Conservation (phyloP, 1,284 basidiomycete genomes). For the Cerrena zonata region DNA sequence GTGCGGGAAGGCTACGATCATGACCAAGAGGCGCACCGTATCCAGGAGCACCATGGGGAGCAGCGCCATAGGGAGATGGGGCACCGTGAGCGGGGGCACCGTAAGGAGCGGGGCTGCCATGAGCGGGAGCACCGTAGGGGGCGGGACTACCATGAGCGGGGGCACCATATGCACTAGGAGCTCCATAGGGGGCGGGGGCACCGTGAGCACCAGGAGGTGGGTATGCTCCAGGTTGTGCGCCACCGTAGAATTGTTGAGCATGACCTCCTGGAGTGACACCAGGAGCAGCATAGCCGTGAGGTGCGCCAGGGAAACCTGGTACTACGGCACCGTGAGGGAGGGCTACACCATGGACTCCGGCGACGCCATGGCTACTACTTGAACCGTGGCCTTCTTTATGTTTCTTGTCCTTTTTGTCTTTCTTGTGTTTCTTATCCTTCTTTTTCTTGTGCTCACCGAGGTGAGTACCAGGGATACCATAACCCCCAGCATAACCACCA, state of each 20-base stretch:
- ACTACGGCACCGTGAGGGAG: neutral
- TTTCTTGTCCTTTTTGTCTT: constrained; percentile 17
- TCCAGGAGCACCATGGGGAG: neutral
- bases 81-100: constrained; percentile 5
- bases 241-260: constrained; percentile 2
- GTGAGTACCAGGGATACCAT: neutral
- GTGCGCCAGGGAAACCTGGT: neutral
- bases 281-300: neutral
- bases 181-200: constrained; percentile 5
- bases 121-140: constrained; percentile 2
- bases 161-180: constrained; percentile 1
- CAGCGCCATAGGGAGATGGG: constrained; percentile 3
- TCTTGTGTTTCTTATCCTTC: constrained; percentile 18
- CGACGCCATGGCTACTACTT: neutral
- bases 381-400: constrained; percentile 13
- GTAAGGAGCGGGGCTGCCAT: constrained; percentile 1
- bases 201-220: constrained; percentile 6
- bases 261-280: neutral
- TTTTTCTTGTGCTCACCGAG: constrained; percentile 12
- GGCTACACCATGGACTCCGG: neutral
- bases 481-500: neutral
- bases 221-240: neutral
- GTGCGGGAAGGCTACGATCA: neutral
- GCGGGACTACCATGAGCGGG: constrained; percentile 4
- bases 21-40: neutral